Evolutionary conservation across 2,329 filamentous ascomycete genomes (phyloP).

Genomic region (Neopestalotiopsis sp.): DNA sequence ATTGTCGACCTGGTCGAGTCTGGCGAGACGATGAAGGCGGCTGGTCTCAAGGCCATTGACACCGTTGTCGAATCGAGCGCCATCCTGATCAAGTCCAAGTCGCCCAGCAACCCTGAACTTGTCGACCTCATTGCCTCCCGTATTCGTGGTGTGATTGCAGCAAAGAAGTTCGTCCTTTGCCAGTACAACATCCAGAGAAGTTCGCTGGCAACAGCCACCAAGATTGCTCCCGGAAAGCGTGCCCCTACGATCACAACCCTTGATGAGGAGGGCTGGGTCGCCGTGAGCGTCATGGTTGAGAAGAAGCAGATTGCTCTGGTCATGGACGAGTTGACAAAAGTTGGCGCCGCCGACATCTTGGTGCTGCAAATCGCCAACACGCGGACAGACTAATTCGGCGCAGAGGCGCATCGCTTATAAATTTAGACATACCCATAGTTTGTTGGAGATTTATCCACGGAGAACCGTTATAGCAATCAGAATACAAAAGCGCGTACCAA

Average conservation of each 20-base stretch:
- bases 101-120: slow-evolving; percentile 78
- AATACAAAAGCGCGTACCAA: not conserved
- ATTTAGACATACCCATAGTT: not conserved
- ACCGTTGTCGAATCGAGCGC: slow-evolving; percentile 90
- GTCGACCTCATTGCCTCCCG: slow-evolving; percentile 85
- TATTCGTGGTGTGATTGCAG: slow-evolving; percentile 93
- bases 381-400: slow-evolving; percentile 25
- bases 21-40: slow-evolving; percentile 96
- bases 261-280: slow-evolving; percentile 90
- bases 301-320: slow-evolving; percentile 83
- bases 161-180: slow-evolving; percentile 92
- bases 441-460: not conserved
- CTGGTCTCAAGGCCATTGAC: slow-evolving; percentile 90
- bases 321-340: slow-evolving; percentile 82
- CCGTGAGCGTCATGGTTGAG: slow-evolving; percentile 92
- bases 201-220: slow-evolving; percentile 69
- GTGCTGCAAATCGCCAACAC: slow-evolving; percentile 84
- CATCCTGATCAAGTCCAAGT: slow-evolving; percentile 89
- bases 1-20: slow-evolving; percentile 99
- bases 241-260: slow-evolving; percentile 90
- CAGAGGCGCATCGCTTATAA: not conserved
- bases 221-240: slow-evolving; percentile 90
- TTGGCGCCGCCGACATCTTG: slow-evolving; percentile 84
- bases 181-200: slow-evolving; percentile 89
- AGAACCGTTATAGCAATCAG: not conserved